phyloP scores from a whole-genome alignment of 257 asterid species.

The Forsythia suspensa region DNA sequence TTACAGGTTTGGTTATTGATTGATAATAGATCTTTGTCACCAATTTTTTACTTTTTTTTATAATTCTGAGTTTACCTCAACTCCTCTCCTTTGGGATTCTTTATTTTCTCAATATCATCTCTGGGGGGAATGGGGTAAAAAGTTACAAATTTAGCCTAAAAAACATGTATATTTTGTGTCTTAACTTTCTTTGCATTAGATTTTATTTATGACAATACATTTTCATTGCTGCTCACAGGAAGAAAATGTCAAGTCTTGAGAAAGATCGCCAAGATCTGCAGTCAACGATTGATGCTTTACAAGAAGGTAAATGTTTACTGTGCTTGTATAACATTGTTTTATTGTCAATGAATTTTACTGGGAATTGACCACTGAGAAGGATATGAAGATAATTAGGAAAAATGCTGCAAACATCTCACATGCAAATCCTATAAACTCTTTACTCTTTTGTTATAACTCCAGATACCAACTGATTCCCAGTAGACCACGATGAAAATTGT shows the following conservation, averaged over 20 bases:
- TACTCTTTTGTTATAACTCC: background rate
- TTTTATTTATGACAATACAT: conserved; percentile 17
- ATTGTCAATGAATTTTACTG: background rate
- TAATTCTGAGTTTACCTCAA: conserved; percentile 15
- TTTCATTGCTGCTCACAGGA: conserved; percentile 43
- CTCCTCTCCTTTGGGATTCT: background rate
- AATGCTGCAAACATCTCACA: background rate
- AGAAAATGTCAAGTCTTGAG: conserved; percentile 78
- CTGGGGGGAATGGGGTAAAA: background rate
- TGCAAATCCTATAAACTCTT: background rate
- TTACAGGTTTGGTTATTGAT: conserved; percentile 48
- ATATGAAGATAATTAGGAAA: conserved; percentile 1
- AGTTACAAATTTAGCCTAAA: background rate
- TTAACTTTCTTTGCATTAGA: background rate
- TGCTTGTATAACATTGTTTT: conserved; percentile 4
- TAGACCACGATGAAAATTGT: background rate
- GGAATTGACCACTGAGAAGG: background rate
- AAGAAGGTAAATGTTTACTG: conserved; percentile 61
- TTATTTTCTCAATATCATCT: background rate
- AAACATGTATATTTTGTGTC: background rate
- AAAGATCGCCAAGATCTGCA: conserved; percentile 89
- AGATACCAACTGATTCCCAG: background rate
- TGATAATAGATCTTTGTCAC: background rate
- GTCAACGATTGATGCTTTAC: conserved; percentile 83
- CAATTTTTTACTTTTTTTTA: background rate